phyloP scores from a whole-genome alignment of 208 protist genomes.

The Leishmania guyanensis region DNA sequence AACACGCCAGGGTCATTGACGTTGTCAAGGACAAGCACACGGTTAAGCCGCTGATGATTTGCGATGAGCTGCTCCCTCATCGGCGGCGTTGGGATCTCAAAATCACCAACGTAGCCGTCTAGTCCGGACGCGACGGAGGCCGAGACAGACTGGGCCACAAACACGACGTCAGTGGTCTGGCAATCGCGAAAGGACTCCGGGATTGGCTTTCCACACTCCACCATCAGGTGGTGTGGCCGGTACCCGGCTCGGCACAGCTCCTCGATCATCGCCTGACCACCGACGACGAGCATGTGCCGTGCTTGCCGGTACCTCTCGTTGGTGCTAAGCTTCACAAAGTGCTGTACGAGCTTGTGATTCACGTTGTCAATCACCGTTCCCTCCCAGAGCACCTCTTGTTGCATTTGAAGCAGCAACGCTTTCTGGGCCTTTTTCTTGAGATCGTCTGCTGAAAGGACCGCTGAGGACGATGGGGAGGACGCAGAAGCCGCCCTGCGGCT shows the following conservation, averaged over 20 bases:
- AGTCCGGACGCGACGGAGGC: slow-evolving; percentile 68
- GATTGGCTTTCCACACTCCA: slow-evolving; percentile 58
- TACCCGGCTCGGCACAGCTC: slow-evolving; percentile 76
- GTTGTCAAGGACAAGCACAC: slow-evolving; percentile 90
- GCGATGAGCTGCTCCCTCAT: slow-evolving; percentile 87
- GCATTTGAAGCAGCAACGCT: slow-evolving; percentile 69
- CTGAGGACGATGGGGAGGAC: background rate
- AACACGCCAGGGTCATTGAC: slow-evolving; percentile 83
- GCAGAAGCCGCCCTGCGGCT: slow-evolving; percentile 17
- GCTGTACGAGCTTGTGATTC: slow-evolving; percentile 74
- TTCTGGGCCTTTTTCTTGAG: slow-evolving; percentile 72
- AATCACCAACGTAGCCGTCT: slow-evolving; percentile 90
- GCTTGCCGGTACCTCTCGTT: slow-evolving; percentile 85
- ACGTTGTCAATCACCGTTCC: slow-evolving; percentile 77
- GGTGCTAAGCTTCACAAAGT: slow-evolving; percentile 69
- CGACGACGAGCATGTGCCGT: slow-evolving; percentile 72
- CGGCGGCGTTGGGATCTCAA: slow-evolving; percentile 77
- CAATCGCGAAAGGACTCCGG: slow-evolving; percentile 54
- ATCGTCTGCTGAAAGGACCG: slow-evolving; percentile 49
- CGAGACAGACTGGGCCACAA: slow-evolving; percentile 51
- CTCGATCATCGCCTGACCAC: slow-evolving; percentile 79
- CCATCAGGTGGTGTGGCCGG: slow-evolving; percentile 68
- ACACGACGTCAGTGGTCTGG: slow-evolving; percentile 56
- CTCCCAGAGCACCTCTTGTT: slow-evolving; percentile 88
- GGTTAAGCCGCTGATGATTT: slow-evolving; percentile 81